Percentiles rank a stretch among this genome's conserved stretches.
Evolutionary conservation across 2,329 filamentous ascomycete genomes (phyloP).

Genomic region (Calonectria pseudoturangicola): DNA sequence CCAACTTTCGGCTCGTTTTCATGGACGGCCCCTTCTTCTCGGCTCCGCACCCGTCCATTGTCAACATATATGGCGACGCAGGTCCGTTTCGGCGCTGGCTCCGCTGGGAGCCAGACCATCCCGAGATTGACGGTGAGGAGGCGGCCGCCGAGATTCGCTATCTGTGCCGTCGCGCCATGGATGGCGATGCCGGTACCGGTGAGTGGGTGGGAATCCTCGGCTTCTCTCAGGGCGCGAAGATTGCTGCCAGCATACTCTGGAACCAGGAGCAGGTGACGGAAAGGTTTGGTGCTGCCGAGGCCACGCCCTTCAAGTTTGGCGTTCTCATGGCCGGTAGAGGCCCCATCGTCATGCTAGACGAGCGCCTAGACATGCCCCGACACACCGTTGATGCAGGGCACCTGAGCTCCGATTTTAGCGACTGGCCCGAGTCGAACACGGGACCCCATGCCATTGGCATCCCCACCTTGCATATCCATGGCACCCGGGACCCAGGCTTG

Average conservation of each 20-base stretch:
- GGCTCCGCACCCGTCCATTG: conserved; percentile 76
- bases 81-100: conserved; percentile 80
- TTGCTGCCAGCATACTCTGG: conserved; percentile 75
- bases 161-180: conserved; percentile 68
- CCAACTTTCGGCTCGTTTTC: conserved; percentile 82
- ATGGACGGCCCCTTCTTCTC: conserved; percentile 81
- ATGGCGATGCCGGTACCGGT: conserved; percentile 72
- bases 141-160: conserved; percentile 64
- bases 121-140: conserved; percentile 67
- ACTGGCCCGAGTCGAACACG: conserved; percentile 69
- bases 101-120: conserved; percentile 76
- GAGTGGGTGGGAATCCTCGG: conserved; percentile 77
- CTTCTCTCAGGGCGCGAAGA: conserved; percentile 80
- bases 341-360: conserved; percentile 57
- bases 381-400: conserved; percentile 52
- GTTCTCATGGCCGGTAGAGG: conserved; percentile 60
- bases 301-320: conserved; percentile 59
- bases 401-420: conserved; percentile 50
- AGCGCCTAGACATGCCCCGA: conserved; percentile 73
- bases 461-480: conserved; percentile 62
- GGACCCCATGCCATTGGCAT: conserved; percentile 57
- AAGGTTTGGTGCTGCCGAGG: conserved; percentile 55
- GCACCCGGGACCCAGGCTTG: conserved; percentile 78
- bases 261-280: conserved; percentile 75
- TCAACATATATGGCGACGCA: conserved; percentile 77